Conservation (phyloP, 2,329 filamentous ascomycete species). For the Claviceps digitariae region DNA sequence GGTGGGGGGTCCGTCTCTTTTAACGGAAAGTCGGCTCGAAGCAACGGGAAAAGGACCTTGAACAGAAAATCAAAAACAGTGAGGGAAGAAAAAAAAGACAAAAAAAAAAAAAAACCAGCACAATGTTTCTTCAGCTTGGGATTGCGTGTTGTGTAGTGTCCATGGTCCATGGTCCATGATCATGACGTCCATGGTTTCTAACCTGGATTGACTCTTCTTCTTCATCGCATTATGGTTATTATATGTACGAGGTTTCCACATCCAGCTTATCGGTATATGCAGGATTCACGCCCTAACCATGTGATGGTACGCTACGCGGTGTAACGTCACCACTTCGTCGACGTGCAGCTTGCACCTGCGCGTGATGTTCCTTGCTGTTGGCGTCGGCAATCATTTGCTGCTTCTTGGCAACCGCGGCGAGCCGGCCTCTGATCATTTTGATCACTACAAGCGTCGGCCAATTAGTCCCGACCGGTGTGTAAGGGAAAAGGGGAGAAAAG, state of each 20-base stretch:
- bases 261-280: slow-evolving; percentile 1
- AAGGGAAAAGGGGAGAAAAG: background rate
- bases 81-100: background rate
- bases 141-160: background rate
- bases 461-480: background rate
- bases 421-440: slow-evolving; percentile 45
- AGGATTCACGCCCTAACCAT: slow-evolving; percentile 24
- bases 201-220: background rate
- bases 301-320: slow-evolving; percentile 38
- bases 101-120: background rate
- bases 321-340: slow-evolving; percentile 43
- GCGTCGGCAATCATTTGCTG: slow-evolving; percentile 47
- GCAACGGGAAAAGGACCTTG: too few species aligned
- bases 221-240: background rate
- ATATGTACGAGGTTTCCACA: background rate
- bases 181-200: background rate
- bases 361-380: slow-evolving; percentile 32
- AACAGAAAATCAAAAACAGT: background rate
- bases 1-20: too few species aligned
- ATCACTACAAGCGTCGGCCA: slow-evolving; percentile 32
- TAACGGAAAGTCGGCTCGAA: too few species aligned
- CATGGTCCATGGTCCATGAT: background rate
- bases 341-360: slow-evolving; percentile 27
- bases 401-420: slow-evolving; percentile 45
- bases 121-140: slow-evolving; percentile 1